Conservation (phyloP, 2,329 filamentous ascomycete species). For the Grosmannia serpens region DNA sequence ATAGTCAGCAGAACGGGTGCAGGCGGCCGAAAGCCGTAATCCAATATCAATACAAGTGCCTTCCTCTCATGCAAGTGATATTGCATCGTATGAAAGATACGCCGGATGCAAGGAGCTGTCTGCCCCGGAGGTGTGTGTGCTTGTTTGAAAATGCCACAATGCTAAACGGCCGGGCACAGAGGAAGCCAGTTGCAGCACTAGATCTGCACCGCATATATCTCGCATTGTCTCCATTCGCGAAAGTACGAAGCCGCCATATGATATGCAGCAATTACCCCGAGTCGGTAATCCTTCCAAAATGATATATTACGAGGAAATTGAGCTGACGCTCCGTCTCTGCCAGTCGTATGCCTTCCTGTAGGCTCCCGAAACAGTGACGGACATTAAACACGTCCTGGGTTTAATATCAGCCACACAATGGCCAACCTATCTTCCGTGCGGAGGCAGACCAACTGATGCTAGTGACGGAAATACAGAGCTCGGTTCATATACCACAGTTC, state of each 20-base stretch:
- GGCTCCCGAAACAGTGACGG: not conserved
- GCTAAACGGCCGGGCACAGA: not conserved
- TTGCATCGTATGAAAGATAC: not conserved
- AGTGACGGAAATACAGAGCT: not conserved
- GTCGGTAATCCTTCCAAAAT: not conserved
- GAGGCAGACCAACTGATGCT: not conserved
- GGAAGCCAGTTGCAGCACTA: not conserved
- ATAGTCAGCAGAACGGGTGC: not conserved
- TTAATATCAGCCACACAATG: not conserved
- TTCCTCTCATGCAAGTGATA: not conserved
- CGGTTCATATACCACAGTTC: too few relatives aligned
- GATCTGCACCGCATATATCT: constrained; percentile 2
- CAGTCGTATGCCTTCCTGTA: not conserved
- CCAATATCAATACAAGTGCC: not conserved
- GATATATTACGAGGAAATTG: not conserved
- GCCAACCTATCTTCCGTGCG: not conserved
- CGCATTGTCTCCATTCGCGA: not conserved
- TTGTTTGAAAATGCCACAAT: not conserved
- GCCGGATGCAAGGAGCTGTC: not conserved
- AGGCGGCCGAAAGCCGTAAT: not conserved
- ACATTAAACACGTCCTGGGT: not conserved
- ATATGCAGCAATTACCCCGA: not conserved
- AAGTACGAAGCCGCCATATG: not conserved
- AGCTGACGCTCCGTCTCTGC: not conserved
- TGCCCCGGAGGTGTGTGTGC: not conserved